Conservation (phyloP, 305 asterid species). For the Ilex paraguariensis region DNA sequence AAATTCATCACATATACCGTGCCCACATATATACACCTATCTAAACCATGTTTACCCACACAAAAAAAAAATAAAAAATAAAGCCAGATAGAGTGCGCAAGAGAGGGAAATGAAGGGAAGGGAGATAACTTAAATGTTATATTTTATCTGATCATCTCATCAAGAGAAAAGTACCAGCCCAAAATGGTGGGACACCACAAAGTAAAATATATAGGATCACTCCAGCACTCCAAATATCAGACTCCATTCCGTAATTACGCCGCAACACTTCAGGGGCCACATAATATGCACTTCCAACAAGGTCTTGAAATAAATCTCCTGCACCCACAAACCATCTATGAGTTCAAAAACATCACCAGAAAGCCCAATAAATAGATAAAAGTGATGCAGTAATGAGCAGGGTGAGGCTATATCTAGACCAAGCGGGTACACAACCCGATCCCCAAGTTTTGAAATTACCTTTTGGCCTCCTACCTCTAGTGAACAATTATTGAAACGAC, state of each 20-base stretch:
- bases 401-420: too few relatives aligned
- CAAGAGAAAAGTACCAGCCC: conserved; percentile 61
- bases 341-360: conserved; percentile 3
- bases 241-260: conserved; percentile 73
- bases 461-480: too few relatives aligned
- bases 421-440: too few relatives aligned
- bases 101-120: neutral
- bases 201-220: conserved; percentile 80
- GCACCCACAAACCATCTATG: conserved; percentile 21
- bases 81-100: too few relatives aligned
- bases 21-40: too few relatives aligned
- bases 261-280: conserved; percentile 94
- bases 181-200: conserved; percentile 91
- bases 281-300: conserved; percentile 92
- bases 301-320: conserved; percentile 80
- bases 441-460: neutral
- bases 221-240: conserved; percentile 97
- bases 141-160: neutral
- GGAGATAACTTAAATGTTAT: too few relatives aligned
- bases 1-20: too few relatives aligned
- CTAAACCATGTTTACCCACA: too few relatives aligned
- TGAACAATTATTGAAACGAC: too few relatives aligned
- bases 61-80: too few relatives aligned
- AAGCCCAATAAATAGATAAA: neutral
- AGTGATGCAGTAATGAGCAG: neutral